These are phyloP conservation scores for Neurospora sp. DNA, from an alignment of 495 filamentous ascomycete species.

Conservation along the genomic window DNA sequence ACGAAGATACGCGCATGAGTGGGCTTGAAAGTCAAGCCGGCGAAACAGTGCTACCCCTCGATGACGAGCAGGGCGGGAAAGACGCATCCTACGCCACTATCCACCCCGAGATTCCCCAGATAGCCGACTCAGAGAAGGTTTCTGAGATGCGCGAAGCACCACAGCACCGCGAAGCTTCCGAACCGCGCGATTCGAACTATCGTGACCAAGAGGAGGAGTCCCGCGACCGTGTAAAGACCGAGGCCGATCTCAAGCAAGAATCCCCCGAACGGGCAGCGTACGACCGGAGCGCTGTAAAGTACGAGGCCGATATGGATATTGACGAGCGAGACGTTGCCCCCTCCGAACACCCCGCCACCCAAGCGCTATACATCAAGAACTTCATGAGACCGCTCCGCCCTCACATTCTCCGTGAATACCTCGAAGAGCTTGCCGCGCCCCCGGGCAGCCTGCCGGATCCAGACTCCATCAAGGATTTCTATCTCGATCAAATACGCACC, in stretches of 20 bases:
- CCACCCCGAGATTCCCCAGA: neutral
- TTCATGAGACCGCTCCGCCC: conserved; percentile 80
- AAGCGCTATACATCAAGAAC: conserved; percentile 81
- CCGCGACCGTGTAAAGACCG: neutral
- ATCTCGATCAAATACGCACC: conserved; percentile 74
- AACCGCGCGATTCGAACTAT: neutral
- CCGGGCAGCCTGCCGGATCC: conserved; percentile 38
- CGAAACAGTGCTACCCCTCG: conserved; percentile 1
- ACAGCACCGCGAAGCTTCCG: neutral
- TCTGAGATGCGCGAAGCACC: neutral
- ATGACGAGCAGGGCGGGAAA: neutral
- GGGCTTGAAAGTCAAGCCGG: neutral
- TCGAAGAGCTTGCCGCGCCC: conserved; percentile 55
- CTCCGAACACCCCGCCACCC: conserved; percentile 72
- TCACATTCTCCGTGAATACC: conserved; percentile 49
- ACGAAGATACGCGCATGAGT: conserved; percentile 2
- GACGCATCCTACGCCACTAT: conserved; percentile 6
- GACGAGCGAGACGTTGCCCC: conserved; percentile 43
- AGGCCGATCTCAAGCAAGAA: neutral
- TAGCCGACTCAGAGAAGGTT: neutral
- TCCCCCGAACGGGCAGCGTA: conserved; percentile 19
- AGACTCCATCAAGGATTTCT: conserved; percentile 54
- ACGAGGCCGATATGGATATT: conserved; percentile 9
- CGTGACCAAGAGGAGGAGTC: neutral
- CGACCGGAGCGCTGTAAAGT: conserved; percentile 1